phyloP scores from a whole-genome alignment of 139 green algal species.

The Coelastrella sp. region DNA sequence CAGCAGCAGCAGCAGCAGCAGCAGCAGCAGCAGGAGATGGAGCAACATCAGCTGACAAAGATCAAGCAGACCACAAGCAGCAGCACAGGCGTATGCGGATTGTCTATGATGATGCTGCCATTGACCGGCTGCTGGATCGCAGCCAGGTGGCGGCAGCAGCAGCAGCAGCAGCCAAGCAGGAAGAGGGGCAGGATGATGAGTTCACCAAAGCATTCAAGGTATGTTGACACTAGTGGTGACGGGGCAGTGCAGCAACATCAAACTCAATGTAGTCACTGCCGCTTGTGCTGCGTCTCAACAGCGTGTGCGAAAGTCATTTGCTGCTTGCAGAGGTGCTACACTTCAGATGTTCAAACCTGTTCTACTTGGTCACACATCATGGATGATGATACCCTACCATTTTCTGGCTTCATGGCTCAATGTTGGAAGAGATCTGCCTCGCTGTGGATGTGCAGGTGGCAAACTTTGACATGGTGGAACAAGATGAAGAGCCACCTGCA shows the following conservation, averaged over 20 bases:
- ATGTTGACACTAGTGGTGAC: neutral
- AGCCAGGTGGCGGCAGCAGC: constrained; percentile 41
- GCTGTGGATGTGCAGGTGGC: constrained; percentile 48
- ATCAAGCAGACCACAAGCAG: neutral
- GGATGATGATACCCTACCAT: too few relatives aligned
- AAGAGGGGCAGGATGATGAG: constrained; percentile 52
- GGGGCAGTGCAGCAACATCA: too few relatives aligned
- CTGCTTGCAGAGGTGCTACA: neutral
- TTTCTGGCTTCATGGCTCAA: too few relatives aligned
- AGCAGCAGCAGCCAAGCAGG: constrained; percentile 38
- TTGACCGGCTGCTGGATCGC: constrained; percentile 80
- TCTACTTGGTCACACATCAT: too few relatives aligned
- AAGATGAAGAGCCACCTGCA: neutral
- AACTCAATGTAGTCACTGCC: too few relatives aligned
- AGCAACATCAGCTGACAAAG: neutral
- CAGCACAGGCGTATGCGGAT: constrained; percentile 58
- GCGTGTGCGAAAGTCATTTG: neutral
- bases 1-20: neutral
- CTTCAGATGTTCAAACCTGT: neutral
- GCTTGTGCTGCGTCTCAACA: too few relatives aligned
- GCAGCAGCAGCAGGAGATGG: neutral
- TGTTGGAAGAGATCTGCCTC: neutral
- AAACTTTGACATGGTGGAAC: constrained; percentile 59
- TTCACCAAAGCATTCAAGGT: constrained; percentile 73
- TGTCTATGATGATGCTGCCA: constrained; percentile 80